A percentile compares a stretch with the other conserved stretches of the same genome.
phyloP scores from a whole-genome alignment of 306 rosid genomes.

The Cercis canadensis region DNA sequence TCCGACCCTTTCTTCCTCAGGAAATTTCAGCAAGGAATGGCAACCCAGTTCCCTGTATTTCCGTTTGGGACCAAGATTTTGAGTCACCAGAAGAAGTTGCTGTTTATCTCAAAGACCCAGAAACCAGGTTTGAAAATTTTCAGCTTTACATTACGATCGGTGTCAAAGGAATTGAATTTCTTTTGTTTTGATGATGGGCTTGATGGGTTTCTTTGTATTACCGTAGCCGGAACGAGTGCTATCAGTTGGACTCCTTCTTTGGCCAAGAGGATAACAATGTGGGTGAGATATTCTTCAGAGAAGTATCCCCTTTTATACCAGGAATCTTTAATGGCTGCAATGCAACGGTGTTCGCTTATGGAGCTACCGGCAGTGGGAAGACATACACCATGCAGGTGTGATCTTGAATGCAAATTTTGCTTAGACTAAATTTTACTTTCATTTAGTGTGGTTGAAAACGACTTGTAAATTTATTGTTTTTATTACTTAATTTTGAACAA shows the following conservation, averaged over 20 bases:
- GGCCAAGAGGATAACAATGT: constrained; percentile 78
- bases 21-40: constrained; percentile 47
- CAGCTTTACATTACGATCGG: background rate
- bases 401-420: background rate
- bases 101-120: constrained; percentile 76
- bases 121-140: constrained; percentile 62
- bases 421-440: too few relatives aligned
- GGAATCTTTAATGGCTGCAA: constrained; percentile 75
- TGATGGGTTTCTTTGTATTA: background rate
- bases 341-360: constrained; percentile 90
- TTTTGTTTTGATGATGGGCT: background rate
- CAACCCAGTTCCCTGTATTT: constrained; percentile 55
- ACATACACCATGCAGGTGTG: constrained; percentile 95
- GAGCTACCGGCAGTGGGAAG: constrained; percentile 98
- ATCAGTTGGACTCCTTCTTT: constrained; percentile 75
- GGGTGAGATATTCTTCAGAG: constrained; percentile 64
- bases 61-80: constrained; percentile 53
- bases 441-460: background rate
- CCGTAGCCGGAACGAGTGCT: constrained; percentile 82
- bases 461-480: too few relatives aligned
- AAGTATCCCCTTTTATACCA: constrained; percentile 78
- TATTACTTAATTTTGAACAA: background rate
- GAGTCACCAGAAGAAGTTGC: constrained; percentile 51
- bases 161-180: background rate
- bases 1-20: constrained; percentile 78